Evolutionary conservation across 306 rosid genomes (phyloP).

Genomic region (Cicer cuneatum): DNA sequence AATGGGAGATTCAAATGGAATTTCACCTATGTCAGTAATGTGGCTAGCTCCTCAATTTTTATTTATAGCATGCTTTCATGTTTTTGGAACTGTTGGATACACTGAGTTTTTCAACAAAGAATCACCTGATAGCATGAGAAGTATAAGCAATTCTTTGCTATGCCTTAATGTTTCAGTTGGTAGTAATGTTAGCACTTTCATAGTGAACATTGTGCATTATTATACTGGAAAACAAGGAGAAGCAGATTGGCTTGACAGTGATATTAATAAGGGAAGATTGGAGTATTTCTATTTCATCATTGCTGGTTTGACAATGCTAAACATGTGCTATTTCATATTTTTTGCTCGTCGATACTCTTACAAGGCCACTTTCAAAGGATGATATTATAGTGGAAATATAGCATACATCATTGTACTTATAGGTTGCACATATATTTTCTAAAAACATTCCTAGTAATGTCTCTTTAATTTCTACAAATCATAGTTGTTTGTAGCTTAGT

Average conservation of each 20-base stretch:
- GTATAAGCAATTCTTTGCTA: constrained; percentile 52
- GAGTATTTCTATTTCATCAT: constrained; percentile 56
- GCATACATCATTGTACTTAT: background rate
- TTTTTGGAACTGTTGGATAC: constrained; percentile 53
- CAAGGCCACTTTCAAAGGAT: constrained; percentile 29
- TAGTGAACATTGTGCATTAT: constrained; percentile 43
- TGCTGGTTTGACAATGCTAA: constrained; percentile 39
- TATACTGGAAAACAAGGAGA: constrained; percentile 44
- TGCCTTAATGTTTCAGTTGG: constrained; percentile 41
- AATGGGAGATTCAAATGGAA: background rate
- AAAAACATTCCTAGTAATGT: too few relatives aligned
- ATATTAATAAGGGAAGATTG: constrained; percentile 56
- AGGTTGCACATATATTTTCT: too few relatives aligned
- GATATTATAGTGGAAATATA: background rate
- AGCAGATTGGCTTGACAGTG: constrained; percentile 58
- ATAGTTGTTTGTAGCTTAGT: too few relatives aligned
- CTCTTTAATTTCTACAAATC: too few relatives aligned
- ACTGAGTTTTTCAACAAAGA: constrained; percentile 61
- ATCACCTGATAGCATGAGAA: constrained; percentile 57
- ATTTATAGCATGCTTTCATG: constrained; percentile 38
- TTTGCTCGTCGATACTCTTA: constrained; percentile 49
- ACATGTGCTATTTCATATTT: constrained; percentile 40
- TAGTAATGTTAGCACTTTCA: constrained; percentile 46
- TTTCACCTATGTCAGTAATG: constrained; percentile 51
- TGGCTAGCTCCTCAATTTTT: constrained; percentile 63